Percentiles rank a stretch among this genome's conserved stretches.
Conservation (phyloP, 1,284 basidiomycete genomes). For the Trametes hirsuta region DNA sequence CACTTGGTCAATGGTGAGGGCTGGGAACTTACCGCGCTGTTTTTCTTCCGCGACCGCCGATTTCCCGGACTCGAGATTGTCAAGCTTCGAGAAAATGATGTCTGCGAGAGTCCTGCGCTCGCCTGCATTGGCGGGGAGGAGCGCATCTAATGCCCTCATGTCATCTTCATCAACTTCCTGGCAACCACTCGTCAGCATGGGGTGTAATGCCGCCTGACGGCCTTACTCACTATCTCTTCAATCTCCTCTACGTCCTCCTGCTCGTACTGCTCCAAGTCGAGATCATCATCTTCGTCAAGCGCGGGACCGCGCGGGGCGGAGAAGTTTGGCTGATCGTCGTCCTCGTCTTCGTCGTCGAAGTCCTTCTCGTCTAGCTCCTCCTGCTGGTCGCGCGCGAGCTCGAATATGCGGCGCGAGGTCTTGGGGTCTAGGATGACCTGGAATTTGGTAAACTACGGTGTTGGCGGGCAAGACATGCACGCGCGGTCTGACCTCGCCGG, state of each 20-base stretch:
- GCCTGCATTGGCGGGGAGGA: constrained; percentile 72
- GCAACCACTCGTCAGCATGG: constrained; percentile 9
- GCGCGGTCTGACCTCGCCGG: constrained; percentile 51
- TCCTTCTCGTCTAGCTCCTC: constrained; percentile 76
- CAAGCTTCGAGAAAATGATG: constrained; percentile 93
- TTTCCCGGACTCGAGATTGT: constrained; percentile 55
- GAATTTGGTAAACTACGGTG: neutral
- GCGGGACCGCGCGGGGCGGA: constrained; percentile 38
- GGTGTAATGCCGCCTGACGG: constrained; percentile 3
- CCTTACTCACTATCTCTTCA: constrained; percentile 60
- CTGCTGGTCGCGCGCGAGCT: constrained; percentile 92
- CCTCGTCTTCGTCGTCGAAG: constrained; percentile 48
- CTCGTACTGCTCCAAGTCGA: constrained; percentile 55
- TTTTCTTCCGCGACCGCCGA: constrained; percentile 59
- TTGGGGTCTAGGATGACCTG: constrained; percentile 84
- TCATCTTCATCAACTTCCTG: constrained; percentile 92
- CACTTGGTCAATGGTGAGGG: neutral
- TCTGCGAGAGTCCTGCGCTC: constrained; percentile 91
- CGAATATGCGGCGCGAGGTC: constrained; percentile 88
- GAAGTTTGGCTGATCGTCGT: constrained; percentile 38
- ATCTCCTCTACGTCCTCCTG: constrained; percentile 53
- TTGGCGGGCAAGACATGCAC: neutral
- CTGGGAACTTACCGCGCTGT: constrained; percentile 49
- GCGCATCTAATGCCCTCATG: constrained; percentile 80
- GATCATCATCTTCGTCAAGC: constrained; percentile 42